Evolutionary conservation across 176 grass and related monocot species (phyloP).

Genomic region (Aegilops umbellulata): DNA sequence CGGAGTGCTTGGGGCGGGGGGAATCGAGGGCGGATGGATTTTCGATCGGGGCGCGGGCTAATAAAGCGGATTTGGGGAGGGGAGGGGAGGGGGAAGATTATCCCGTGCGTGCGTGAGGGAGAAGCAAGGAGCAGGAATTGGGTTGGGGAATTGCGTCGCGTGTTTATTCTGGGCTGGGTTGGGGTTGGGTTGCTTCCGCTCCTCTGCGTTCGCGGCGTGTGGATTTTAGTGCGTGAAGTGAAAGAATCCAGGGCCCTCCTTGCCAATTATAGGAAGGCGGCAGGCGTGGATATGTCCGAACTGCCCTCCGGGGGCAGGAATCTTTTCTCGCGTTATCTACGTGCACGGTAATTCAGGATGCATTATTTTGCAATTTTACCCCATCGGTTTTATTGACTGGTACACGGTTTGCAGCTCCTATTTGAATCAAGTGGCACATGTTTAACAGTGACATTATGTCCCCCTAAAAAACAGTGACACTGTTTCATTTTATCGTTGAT

Average conservation of each 20-base stretch:
- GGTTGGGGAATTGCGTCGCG: constrained; percentile 41
- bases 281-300: neutral
- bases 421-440: no score
- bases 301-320: constrained; percentile 8
- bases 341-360: neutral
- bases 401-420: no score
- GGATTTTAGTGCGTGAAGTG: constrained; percentile 29
- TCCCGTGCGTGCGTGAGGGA: neutral
- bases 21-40: neutral
- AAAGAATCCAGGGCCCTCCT: constrained; percentile 33
- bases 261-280: constrained; percentile 37
- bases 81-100: neutral
- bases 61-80: neutral
- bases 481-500: no score
- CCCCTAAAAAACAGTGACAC: no score
- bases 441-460: no score
- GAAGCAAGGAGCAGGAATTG: neutral
- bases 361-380: neutral
- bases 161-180: neutral
- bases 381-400: neutral
- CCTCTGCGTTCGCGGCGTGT: neutral
- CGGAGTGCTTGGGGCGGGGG: neutral
- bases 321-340: neutral
- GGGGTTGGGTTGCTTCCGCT: constrained; percentile 34
- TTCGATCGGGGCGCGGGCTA: neutral